Evolutionary conservation across 164 flowering plant species (phyloP).

Genomic region (Dillenia turbinata): DNA sequence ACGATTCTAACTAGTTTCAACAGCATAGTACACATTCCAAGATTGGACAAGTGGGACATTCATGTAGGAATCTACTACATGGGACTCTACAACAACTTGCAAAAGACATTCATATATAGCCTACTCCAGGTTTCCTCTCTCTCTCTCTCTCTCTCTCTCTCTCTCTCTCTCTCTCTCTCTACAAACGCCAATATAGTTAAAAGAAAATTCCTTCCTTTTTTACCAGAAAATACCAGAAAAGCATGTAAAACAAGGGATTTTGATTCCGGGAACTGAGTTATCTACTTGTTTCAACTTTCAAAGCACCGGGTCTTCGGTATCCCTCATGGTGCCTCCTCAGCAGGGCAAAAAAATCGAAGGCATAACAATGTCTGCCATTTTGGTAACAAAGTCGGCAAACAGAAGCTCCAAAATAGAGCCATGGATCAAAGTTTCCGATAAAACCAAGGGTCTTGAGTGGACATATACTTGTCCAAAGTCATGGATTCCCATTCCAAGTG

Average conservation of each 20-base stretch:
- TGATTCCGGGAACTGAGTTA: background rate
- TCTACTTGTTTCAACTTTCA: background rate
- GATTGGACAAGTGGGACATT: background rate
- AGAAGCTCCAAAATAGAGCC: background rate
- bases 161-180: background rate
- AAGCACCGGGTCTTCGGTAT: background rate
- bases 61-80: background rate
- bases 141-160: slow-evolving; percentile 1
- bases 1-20: background rate
- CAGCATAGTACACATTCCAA: background rate
- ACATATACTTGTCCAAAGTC: background rate
- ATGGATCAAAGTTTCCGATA: background rate
- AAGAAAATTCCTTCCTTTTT: background rate
- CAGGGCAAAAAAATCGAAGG: background rate
- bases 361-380: background rate
- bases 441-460: background rate
- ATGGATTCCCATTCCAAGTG: background rate
- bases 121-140: slow-evolving; percentile 1
- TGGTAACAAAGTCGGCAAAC: background rate
- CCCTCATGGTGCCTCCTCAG: background rate
- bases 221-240: background rate
- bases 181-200: no score
- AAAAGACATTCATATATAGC: background rate
- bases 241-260: background rate
- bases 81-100: background rate